Conservation (phyloP, 768 basidiomycete genomes). For the Austroboletus eburneus region DNA sequence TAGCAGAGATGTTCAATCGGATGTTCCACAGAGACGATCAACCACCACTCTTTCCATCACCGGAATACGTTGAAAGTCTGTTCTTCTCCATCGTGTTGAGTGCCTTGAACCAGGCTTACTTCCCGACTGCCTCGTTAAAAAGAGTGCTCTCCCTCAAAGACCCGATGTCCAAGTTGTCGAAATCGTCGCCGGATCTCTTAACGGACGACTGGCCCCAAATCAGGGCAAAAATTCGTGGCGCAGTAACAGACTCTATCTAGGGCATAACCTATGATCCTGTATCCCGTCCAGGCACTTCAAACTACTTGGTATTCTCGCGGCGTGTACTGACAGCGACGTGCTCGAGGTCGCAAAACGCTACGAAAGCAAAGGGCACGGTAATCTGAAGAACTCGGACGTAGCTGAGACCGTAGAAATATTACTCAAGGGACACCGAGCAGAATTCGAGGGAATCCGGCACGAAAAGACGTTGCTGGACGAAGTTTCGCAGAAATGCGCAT, state of each 20-base stretch:
- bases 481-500: conserved; percentile 62
- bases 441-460: conserved; percentile 59
- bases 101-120: neutral
- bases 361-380: conserved; percentile 52
- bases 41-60: conserved; percentile 71
- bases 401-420: conserved; percentile 64
- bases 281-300: conserved; percentile 77
- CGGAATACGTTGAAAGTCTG: conserved; percentile 72
- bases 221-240: conserved; percentile 63
- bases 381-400: conserved; percentile 73
- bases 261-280: conserved; percentile 80
- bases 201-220: conserved; percentile 69
- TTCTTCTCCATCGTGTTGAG: conserved; percentile 8
- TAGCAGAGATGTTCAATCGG: conserved; percentile 81
- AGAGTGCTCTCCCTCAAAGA: conserved; percentile 85
- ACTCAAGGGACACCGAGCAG: conserved; percentile 60
- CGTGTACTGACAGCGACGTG: conserved; percentile 54
- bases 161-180: conserved; percentile 90
- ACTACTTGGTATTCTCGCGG: conserved; percentile 78
- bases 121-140: conserved; percentile 60
- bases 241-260: conserved; percentile 79
- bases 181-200: conserved; percentile 81
- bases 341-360: conserved; percentile 47
- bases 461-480: conserved; percentile 39
- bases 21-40: conserved; percentile 50